These are phyloP conservation scores for Neurospora sp. DNA, from an alignment of 495 filamentous ascomycete genomes.

Conservation along the genomic window DNA sequence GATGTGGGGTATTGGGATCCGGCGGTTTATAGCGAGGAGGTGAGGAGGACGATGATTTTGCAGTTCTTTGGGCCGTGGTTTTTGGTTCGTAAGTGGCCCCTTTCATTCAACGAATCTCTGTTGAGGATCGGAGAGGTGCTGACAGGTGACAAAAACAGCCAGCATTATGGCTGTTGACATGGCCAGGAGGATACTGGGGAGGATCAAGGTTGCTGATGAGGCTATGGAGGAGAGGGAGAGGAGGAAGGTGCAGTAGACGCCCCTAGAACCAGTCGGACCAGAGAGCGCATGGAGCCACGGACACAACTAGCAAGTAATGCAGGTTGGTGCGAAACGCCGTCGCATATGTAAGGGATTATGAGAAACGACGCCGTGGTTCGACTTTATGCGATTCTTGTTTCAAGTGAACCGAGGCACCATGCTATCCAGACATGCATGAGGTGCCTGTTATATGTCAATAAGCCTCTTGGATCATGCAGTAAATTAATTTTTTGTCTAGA, in stretches of 20 bases:
- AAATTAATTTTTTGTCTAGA: background rate
- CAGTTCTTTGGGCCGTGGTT: slow-evolving; percentile 65
- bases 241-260: slow-evolving; percentile 26
- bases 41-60: slow-evolving; percentile 38
- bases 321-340: too few relatives aligned
- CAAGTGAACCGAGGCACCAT: background rate
- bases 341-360: too few relatives aligned
- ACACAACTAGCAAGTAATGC: too few relatives aligned
- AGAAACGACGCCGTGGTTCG: background rate
- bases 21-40: slow-evolving; percentile 34
- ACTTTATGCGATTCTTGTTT: background rate
- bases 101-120: too few relatives aligned
- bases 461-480: background rate
- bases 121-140: background rate
- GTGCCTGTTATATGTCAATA: background rate
- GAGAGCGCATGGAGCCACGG: too few relatives aligned
- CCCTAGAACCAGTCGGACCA: too few relatives aligned
- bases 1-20: slow-evolving; percentile 41
- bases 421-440: background rate
- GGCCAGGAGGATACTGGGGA: slow-evolving; percentile 26
- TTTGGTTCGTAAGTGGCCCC: slow-evolving; percentile 51
- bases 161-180: slow-evolving; percentile 30
- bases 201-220: slow-evolving; percentile 25
- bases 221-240: slow-evolving; percentile 22
- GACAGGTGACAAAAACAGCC: slow-evolving; percentile 15